phyloP scores from a whole-genome alignment of 768 basidiomycete genomes.

The Xerocomus spinulosus region DNA sequence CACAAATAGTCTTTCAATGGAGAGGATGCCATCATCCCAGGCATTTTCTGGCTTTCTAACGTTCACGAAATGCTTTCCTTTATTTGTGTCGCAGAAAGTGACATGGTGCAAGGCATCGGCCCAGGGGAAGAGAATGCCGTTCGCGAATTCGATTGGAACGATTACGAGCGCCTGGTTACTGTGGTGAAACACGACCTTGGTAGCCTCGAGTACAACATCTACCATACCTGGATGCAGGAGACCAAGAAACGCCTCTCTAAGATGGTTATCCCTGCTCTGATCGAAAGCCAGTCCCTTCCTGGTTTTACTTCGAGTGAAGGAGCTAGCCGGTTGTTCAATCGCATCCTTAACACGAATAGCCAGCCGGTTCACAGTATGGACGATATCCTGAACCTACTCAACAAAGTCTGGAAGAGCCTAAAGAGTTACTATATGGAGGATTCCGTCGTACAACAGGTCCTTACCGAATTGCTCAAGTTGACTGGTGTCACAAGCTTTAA shows the following conservation, averaged over 20 bases:
- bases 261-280: slow-evolving; percentile 98
- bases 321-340: slow-evolving; percentile 88
- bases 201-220: slow-evolving; percentile 98
- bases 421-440: slow-evolving; percentile 99
- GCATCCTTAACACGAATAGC: slow-evolving; percentile 79
- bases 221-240: slow-evolving; percentile 99
- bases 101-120: slow-evolving; percentile 96
- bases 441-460: slow-evolving; percentile 90
- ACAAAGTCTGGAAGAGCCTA: slow-evolving; percentile 97
- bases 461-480: slow-evolving; percentile 91
- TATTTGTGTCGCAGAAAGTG: slow-evolving; percentile 97
- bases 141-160: slow-evolving; percentile 92
- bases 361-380: slow-evolving; percentile 97
- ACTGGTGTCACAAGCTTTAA: slow-evolving; percentile 98
- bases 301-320: slow-evolving; percentile 97
- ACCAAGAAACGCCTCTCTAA: slow-evolving; percentile 93
- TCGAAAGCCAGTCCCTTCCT: slow-evolving; percentile 95
- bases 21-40: slow-evolving; percentile 94
- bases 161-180: slow-evolving; percentile 94
- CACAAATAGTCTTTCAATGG: slow-evolving; percentile 70
- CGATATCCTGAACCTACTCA: slow-evolving; percentile 92
- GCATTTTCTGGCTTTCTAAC: slow-evolving; percentile 99
- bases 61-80: slow-evolving; percentile 99
- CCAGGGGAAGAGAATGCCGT: slow-evolving; percentile 92
- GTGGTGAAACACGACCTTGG: slow-evolving; percentile 99